Evolutionary conservation across 257 asterid species (phyloP), one percentile per base, ranked within the genome.

Genomic region (Voacanga thouarsii): DNA sequence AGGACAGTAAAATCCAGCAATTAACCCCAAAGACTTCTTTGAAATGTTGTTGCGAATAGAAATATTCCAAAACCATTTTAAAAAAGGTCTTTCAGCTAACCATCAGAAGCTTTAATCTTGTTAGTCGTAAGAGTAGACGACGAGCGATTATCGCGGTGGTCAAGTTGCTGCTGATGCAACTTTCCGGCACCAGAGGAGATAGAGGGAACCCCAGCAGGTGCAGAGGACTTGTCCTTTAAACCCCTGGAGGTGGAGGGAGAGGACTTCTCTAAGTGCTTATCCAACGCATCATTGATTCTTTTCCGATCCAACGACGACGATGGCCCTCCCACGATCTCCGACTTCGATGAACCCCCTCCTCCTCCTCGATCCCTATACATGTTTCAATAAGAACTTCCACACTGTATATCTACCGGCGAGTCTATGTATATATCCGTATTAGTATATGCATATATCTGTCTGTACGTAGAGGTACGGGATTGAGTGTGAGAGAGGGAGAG

Each of bases 291-390:
- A 87, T 93, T 95, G 76, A 95, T 92, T 77, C 98, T 88, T 85
- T 95, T 95, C 93, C 99, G 98, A 91, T 95, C 98, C 88, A 94
- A 85, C 80, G 89, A 72, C 57, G 82, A 80, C 49, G 83, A 47
- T 5, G 80, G 73, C 19, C 91, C 98, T 16, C 97, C 94, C 28
- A 85, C 94, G 78, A 84, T 77, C 84, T 86, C 89, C 68, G 86
- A 71, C 86, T 90, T 94, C 57, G 97, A 89, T 39, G 94, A 83
- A 69, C 85, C 90, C 50, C 87, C 91, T 51, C 67, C 94, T 72
- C 92, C 94, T 74, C 97, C 94, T 70, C 99, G 97, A 87, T 89
- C 93, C 77, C 91, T 89, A 73, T 93, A 89, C 97, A 92, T 92
- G 72, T 77, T 73, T 68, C 24, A 59, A 44, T 47, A 30, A 70